Base-by-base conservation (phyloP, 2,329 filamentous ascomycete genomes). In the Tympanopsis confertula region DNA sequence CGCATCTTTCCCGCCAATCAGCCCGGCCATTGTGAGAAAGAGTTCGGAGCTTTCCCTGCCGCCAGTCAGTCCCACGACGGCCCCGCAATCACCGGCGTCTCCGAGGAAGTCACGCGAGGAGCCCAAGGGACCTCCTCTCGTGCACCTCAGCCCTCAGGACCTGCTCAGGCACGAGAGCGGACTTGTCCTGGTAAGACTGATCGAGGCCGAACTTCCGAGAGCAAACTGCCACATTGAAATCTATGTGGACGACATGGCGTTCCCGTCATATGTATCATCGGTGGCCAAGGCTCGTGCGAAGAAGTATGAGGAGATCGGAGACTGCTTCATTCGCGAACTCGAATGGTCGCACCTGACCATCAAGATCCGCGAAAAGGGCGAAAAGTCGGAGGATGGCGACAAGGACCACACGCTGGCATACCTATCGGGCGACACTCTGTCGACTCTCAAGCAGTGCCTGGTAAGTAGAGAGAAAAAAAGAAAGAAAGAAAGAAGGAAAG, bases 321-420 rank as follows among this genome's bases (percentile, higher is more conserved):
- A 98, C 59, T 91, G 87, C 38, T 87, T 98, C 60, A 84, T 98
- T 42, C 86, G 91, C 43, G 91, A 98, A 58, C 71, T 98, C n/a
- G 91, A 98, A 45, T 88, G 95, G 49, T 98, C 91, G 3, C 84
- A 82, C 46, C 77, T 98, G 41, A 95, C 88, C 0, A 70, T 98
- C 45, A 84, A 87, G 41, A 70, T 95, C 35, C 78, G 86, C 32
- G 83, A 89, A 51, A 86, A 87, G 55, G 70, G 77, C 13, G 82
- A 94, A 46, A 76, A 75, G 49, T 78, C 79, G 44, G 77, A 78
- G 15, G 75, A 82, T 36, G 78, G 30, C 37, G 73, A 82, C 40
- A 74, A 82, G 38, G 81, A 94, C 33, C 68, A 86, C 45, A 78
- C 83, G 19, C 69, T 95, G 47, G 86, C 87, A 12, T 87, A 84